Percentiles rank a stretch among this genome's conserved stretches.
phyloP scores from a whole-genome alignment of 805 yeast species.

The Candida tallmaniae region DNA sequence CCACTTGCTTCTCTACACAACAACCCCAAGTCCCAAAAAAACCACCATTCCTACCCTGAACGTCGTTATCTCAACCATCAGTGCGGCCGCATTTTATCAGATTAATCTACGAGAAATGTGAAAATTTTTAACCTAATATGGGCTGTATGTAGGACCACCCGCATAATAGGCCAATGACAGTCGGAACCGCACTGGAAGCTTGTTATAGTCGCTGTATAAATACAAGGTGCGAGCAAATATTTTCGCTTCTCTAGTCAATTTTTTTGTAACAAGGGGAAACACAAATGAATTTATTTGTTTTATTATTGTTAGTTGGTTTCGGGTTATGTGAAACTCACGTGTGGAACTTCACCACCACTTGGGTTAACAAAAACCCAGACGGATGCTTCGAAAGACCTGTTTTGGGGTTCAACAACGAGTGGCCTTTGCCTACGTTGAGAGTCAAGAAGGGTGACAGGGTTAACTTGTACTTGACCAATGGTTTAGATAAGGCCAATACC shows the following conservation, averaged over 20 bases:
- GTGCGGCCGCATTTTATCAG: too few species aligned
- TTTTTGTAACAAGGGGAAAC: slow-evolving; percentile 1
- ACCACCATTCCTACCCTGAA: too few species aligned
- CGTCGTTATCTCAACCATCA: too few species aligned
- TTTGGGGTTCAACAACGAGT: slow-evolving; percentile 62
- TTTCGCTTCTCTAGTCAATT: neutral
- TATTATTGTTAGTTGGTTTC: slow-evolving; percentile 7
- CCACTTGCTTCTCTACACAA: too few species aligned
- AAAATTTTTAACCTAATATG: too few species aligned
- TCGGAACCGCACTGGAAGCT: too few species aligned
- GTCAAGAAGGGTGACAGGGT: slow-evolving; percentile 80
- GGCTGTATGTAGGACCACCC: too few species aligned
- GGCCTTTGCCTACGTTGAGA: slow-evolving; percentile 86
- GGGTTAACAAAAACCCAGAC: slow-evolving; percentile 69
- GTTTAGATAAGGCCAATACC: slow-evolving; percentile 63
- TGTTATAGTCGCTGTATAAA: too few species aligned
- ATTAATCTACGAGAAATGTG: slow-evolving; percentile 1
- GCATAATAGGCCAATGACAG: too few species aligned
- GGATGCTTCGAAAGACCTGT: slow-evolving; percentile 52
- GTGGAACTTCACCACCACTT: slow-evolving; percentile 61
- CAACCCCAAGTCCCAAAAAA: too few species aligned
- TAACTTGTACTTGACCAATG: slow-evolving; percentile 68
- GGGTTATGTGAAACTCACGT: slow-evolving; percentile 45
- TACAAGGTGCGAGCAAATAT: neutral
- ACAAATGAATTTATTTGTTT: neutral